Base-by-base conservation (phyloP, 164 flowering plant species). In the Aristolochia contorta region DNA sequence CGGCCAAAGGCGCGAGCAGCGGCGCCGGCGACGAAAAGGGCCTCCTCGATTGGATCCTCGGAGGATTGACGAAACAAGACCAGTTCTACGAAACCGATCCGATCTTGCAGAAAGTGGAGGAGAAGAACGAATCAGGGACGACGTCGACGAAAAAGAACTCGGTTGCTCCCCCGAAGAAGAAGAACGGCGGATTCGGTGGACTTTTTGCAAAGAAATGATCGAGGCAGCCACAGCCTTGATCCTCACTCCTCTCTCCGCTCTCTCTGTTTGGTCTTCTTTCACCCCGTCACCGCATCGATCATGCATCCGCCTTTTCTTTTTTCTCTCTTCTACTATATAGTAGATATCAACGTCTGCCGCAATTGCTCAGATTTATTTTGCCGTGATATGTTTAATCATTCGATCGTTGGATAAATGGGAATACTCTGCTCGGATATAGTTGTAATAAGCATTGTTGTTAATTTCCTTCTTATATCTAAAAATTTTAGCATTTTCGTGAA, bases 51-150 rank as follows among this genome's bases (percentile, higher is more conserved):
- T 86, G 81, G 79, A 69, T 91, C 6, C 49, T 79, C 1, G 90
- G 94, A 19, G 77, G 69, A 1, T 48, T 88, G 49, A 63, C 54
- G 67, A 91, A 91, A 71, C 73, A 84, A 62, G 96, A 91, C 27
- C 93, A 84, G 73, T 67, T 88, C 47, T 67, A 71, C 22, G 97
- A 88, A 73, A 82, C 87, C n/a, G 97, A 91, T 56, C 97, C 97
- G 0, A 67, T 91, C 37, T 85, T 91, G 65, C 75, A 88, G 81
- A 91, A 91, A 73, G 94, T 77, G 46, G 97, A 91, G 69, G 94
- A 76, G 57, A 82, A 83, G 76, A 72, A 54, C 22, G 70, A n/a
- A n/a, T n/a, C n/a, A n/a, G 71, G 7, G 74, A 73, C 52, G n/a
- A 68, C 75, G 2, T 51, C 60, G 57, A 63, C 67, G 58, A 58